These are phyloP conservation scores for Penstemon eatonii DNA, from an alignment of 257 asterid species.

Conservation along the genomic window DNA sequence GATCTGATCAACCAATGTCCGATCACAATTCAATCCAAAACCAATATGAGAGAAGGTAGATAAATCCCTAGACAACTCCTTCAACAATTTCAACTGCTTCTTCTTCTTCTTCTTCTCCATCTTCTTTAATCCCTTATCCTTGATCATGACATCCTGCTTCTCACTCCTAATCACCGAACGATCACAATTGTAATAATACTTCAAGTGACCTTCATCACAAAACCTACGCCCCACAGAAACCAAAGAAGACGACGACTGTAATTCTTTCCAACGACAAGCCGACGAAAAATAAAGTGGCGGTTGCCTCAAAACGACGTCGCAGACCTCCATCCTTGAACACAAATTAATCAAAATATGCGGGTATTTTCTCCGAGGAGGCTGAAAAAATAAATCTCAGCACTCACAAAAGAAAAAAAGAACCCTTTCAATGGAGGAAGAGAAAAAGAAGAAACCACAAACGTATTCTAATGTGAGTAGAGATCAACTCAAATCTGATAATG, in stretches of 20 bases:
- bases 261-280: conserved; percentile 14
- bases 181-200: conserved; percentile 48
- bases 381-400: conserved; percentile 26
- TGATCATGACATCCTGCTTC: conserved; percentile 25
- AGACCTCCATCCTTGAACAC: conserved; percentile 30
- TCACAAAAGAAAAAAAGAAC: background rate
- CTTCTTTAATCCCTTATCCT: conserved; percentile 40
- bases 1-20: conserved; percentile 43
- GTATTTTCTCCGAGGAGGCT: conserved; percentile 13
- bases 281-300: conserved; percentile 8
- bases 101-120: conserved; percentile 48
- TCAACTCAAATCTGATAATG: too few relatives aligned
- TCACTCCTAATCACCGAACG: conserved; percentile 29
- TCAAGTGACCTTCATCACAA: conserved; percentile 50
- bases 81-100: conserved; percentile 63
- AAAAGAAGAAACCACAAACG: too few relatives aligned
- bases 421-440: background rate
- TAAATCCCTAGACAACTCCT: conserved; percentile 58
- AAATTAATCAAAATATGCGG: background rate
- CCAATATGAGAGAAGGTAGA: conserved; percentile 48
- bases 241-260: conserved; percentile 7
- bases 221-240: conserved; percentile 28
- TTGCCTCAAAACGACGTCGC: background rate
- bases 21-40: conserved; percentile 42
- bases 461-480: too few relatives aligned